Evolutionary conservation across 2,329 filamentous ascomycete species (phyloP).

Genomic region (Arachnopeziza araneosa): DNA sequence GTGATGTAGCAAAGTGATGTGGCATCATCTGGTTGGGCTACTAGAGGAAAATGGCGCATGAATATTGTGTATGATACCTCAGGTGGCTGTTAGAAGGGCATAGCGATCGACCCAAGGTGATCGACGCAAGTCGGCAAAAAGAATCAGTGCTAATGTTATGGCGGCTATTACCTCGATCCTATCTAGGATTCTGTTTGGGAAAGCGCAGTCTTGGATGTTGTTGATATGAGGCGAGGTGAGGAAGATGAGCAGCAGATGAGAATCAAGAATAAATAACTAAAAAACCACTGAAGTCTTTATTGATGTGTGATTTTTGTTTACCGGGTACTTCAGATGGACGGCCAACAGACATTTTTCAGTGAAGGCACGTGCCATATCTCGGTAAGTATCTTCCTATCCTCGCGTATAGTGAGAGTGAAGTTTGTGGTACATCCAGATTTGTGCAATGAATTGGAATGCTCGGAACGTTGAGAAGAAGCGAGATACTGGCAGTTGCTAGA

Average conservation of each 20-base stretch:
- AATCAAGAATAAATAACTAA: not conserved
- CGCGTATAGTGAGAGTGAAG: too few relatives aligned
- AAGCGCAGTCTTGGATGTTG: constrained; percentile 26
- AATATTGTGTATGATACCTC: not conserved
- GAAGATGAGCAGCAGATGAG: not conserved
- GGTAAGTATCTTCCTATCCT: too few relatives aligned
- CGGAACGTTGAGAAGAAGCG: too few relatives aligned
- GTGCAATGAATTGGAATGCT: too few relatives aligned
- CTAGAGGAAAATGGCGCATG: not conserved
- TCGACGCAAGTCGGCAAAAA: not conserved
- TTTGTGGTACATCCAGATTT: too few relatives aligned
- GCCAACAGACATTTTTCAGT: too few relatives aligned
- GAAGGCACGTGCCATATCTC: too few relatives aligned
- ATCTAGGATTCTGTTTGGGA: constrained; percentile 15
- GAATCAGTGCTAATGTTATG: constrained; percentile 13
- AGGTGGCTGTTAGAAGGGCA: not conserved
- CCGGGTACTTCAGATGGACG: too few relatives aligned
- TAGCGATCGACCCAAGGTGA: too few relatives aligned
- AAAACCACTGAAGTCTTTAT: not conserved
- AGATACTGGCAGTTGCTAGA: too few relatives aligned
- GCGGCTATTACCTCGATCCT: constrained; percentile 28
- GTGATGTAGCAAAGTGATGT: not conserved
- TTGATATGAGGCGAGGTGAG: not conserved
- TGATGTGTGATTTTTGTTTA: not conserved
- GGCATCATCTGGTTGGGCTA: not conserved